phyloP scores from a whole-genome alignment of 1,284 basidiomycete genomes.

The Anthracocystis setariae region DNA sequence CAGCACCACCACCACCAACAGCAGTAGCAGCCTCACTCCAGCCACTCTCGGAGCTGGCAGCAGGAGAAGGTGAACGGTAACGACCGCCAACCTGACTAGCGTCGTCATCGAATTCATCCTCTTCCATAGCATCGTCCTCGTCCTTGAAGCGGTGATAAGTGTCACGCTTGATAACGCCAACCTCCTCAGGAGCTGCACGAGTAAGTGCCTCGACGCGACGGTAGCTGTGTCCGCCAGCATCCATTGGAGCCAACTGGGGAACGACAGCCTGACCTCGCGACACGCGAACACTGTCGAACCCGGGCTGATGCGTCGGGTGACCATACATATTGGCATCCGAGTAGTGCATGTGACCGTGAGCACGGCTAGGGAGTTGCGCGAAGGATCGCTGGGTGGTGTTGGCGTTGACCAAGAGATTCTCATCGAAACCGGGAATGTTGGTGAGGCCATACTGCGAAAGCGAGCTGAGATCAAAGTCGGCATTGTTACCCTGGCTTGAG shows the following conservation, averaged over 20 bases:
- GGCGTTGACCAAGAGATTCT: conserved; percentile 33
- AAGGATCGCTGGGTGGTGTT: conserved; percentile 33
- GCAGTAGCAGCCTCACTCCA: conserved; percentile 12
- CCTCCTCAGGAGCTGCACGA: conserved; percentile 56
- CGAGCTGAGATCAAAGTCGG: conserved; percentile 54
- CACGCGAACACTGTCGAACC: conserved; percentile 51
- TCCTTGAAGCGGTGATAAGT: conserved; percentile 24
- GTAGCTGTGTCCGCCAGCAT: conserved; percentile 52
- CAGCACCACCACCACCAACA: no score
- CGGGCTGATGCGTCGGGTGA: conserved; percentile 30
- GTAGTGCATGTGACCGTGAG: conserved; percentile 26
- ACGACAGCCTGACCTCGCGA: conserved; percentile 48
- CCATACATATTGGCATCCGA: conserved; percentile 23
- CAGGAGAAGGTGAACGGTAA: conserved; percentile 40
- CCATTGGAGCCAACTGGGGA: conserved; percentile 56
- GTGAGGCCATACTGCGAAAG: conserved; percentile 54
- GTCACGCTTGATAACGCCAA: neutral
- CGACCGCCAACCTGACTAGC: conserved; percentile 16
- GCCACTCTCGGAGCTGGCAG: conserved; percentile 35
- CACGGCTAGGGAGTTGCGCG: conserved; percentile 53
- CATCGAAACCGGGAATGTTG: conserved; percentile 62
- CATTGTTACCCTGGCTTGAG: conserved; percentile 32
- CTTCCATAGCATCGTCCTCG: conserved; percentile 47
- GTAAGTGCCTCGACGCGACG: conserved; percentile 63
- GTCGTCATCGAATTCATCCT: conserved; percentile 31